These are phyloP conservation scores for Spatholobus suberectus DNA, from an alignment of 306 rosid species.

Conservation along the genomic window DNA sequence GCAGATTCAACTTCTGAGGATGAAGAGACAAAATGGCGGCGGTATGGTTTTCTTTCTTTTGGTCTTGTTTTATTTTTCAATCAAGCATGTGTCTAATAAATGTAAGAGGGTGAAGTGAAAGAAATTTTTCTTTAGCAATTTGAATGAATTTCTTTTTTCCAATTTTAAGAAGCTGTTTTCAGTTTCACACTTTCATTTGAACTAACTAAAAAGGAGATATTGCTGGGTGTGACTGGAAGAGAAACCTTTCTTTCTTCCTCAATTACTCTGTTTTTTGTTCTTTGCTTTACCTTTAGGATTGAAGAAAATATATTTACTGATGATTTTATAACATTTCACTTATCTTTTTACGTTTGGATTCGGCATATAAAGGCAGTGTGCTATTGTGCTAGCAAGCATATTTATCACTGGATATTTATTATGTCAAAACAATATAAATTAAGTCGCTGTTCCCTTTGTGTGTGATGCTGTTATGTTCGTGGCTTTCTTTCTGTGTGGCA, in stretches of 20 bases:
- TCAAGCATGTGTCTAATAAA: conserved; percentile 26
- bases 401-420: conserved; percentile 8
- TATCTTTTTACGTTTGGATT: neutral
- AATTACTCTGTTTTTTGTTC: neutral
- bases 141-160: conserved; percentile 18
- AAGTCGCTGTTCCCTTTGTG: conserved; percentile 1
- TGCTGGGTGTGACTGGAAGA: conserved; percentile 19
- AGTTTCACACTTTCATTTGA: neutral
- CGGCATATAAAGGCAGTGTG: neutral
- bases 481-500: conserved; percentile 29
- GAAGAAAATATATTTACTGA: conserved; percentile 7
- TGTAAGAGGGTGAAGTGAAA: conserved; percentile 20
- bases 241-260: conserved; percentile 22
- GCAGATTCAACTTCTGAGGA: conserved; percentile 52
- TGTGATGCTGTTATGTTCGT: conserved; percentile 1
- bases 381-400: conserved; percentile 17
- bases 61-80: conserved; percentile 17
- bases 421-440: conserved; percentile 23
- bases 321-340: conserved; percentile 6
- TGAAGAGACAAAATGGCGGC: conserved; percentile 92
- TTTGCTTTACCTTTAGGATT: neutral
- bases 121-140: neutral
- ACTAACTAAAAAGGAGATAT: conserved; percentile 4
- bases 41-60: conserved; percentile 55
- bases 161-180: conserved; percentile 24